Evolutionary conservation across 306 rosid genomes (phyloP).

Genomic region (Gillenia trifoliata): DNA sequence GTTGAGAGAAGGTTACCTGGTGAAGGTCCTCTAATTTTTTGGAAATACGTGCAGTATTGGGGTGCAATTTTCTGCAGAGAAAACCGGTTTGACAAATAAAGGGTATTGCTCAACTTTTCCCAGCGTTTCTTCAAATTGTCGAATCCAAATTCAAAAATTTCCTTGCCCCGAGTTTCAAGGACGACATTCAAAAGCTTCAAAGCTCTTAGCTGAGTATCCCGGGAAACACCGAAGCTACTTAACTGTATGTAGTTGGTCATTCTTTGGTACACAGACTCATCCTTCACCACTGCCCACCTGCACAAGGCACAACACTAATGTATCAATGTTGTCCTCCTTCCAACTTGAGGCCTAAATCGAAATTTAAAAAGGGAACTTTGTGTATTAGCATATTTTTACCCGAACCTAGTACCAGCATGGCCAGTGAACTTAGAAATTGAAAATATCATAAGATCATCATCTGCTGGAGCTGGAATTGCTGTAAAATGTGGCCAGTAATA

Average conservation of each 20-base stretch:
- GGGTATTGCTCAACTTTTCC: constrained; percentile 15
- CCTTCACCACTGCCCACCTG: constrained; percentile 57
- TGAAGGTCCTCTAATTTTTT: constrained; percentile 24
- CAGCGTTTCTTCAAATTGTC: constrained; percentile 32
- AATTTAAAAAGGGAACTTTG: too few species aligned
- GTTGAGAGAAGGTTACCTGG: constrained; percentile 33
- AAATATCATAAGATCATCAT: constrained; percentile 43
- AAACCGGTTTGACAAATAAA: constrained; percentile 40
- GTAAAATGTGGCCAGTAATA: constrained; percentile 64
- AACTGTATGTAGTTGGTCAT: constrained; percentile 10
- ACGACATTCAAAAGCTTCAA: constrained; percentile 31
- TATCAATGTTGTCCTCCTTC: too few species aligned
- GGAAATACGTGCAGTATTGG: constrained; percentile 26
- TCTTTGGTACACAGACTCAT: constrained; percentile 33
- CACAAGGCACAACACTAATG: neutral
- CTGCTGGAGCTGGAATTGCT: constrained; percentile 41
- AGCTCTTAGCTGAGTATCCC: too few species aligned
- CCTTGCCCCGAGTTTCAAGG: constrained; percentile 23
- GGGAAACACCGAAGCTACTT: constrained; percentile 34
- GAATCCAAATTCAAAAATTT: constrained; percentile 38
- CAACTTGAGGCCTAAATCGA: too few species aligned
- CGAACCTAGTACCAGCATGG: constrained; percentile 49
- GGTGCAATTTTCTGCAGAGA: constrained; percentile 33
- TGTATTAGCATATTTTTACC: constrained; percentile 12
- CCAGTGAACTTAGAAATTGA: constrained; percentile 53